Evolutionary conservation across 805 yeast genomes (phyloP).

Genomic region (Wickerhamomyces kurtzmanii): DNA sequence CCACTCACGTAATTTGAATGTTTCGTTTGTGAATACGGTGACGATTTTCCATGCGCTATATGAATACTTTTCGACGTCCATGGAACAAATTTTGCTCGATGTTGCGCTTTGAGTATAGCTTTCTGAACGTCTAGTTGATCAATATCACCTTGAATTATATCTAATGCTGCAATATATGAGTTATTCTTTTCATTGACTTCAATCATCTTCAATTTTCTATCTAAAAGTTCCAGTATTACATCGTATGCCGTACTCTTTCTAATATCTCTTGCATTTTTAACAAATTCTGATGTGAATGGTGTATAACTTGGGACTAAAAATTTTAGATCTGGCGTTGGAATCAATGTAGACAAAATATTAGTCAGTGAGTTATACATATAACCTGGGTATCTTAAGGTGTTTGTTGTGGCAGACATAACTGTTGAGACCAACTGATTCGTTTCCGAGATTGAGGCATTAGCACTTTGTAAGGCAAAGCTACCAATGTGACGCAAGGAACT

Average conservation of each 20-base stretch:
- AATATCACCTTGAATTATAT: conserved; percentile 52
- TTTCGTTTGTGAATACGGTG: conserved; percentile 36
- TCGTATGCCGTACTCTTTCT: conserved; percentile 77
- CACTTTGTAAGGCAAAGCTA: conserved; percentile 43
- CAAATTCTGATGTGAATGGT: conserved; percentile 66
- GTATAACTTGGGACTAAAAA: conserved; percentile 65
- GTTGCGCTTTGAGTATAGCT: conserved; percentile 53
- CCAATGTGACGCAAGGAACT: conserved; percentile 74
- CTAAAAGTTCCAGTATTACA: conserved; percentile 71
- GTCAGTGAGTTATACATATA: conserved; percentile 83
- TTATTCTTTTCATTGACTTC: conserved; percentile 31
- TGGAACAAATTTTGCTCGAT: conserved; percentile 68
- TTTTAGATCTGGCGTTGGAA: conserved; percentile 82
- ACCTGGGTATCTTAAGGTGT: conserved; percentile 85
- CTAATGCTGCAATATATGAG: conserved; percentile 58
- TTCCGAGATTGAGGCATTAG: conserved; percentile 61
- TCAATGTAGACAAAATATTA: conserved; percentile 68
- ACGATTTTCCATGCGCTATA: conserved; percentile 64
- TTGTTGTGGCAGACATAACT: conserved; percentile 75
- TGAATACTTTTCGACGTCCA: conserved; percentile 79
- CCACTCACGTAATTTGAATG: conserved; percentile 55
- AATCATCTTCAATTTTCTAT: conserved; percentile 71
- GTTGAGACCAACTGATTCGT: conserved; percentile 81
- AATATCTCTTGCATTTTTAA: conserved; percentile 46
- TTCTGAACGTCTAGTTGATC: conserved; percentile 68